Evolutionary conservation across 1,139 yeast species (phyloP), one percentile per base, ranked within the genome.

Genomic region (Trichomonascaceae sp.): DNA sequence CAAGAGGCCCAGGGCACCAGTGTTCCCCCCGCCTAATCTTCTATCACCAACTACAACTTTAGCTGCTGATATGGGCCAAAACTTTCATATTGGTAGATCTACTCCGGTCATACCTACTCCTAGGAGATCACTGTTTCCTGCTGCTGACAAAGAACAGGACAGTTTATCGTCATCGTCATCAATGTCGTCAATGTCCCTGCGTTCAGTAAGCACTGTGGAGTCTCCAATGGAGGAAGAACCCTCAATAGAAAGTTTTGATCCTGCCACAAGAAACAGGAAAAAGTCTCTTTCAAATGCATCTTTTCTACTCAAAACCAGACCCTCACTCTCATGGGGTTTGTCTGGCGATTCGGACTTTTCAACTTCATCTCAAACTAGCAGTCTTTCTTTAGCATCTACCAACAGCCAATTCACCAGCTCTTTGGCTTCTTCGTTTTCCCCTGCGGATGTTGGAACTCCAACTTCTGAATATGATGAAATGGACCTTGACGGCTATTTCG

Each of bases 31-130:
- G 17, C 56, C 55, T 10, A 38, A 30, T 18, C 55, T 49, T 24
- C 47, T 50, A 24, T 61, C 65, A 58, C 82, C 84, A 10, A 68
- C 79, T 0, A 66, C 76, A 13, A 69, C 75, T 0, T 63, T 77
- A 54, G 79, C 79, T 1, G 79, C 78, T 13, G 80, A 77, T 58
- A 67, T 77, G 55, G 68, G 75, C 19, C 73, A 74, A 59, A 77
- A 76, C 66, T 77, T 76, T 64, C 79, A 74, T 61, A 74, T 76
- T 53, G 70, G 61, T 20, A 58, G 63, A 52, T 36, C 41, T 9
- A 62, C 62, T 39, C 69, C 71, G 7, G 62, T 61, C 5, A 53
- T 62, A 15, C 71, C 71, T 3, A 69, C 73, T 13, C 73, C 73
- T 1, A 58, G 71, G 50, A 64, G 72, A 41, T 61, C 70, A 3